Base-by-base conservation (phyloP, 257 asterid genomes). In the Petunia secreta region DNA sequence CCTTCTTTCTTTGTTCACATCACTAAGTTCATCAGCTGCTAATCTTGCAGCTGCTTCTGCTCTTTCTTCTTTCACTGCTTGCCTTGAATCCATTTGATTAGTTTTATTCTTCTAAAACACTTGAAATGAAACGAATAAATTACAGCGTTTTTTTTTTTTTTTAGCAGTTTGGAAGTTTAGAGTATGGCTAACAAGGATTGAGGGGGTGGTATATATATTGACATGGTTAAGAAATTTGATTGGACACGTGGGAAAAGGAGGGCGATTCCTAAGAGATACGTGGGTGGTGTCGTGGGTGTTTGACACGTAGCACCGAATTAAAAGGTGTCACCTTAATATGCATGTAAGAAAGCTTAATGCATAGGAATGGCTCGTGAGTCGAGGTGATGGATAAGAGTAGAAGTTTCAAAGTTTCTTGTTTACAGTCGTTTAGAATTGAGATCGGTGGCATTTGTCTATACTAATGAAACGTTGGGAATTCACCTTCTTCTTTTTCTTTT, bases 1-100 rank as follows among this genome's bases (percentile, higher is more conserved):
- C 4, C 77, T 83, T n/a, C 92, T 87, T 9, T 87, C 93, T 55
- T 74, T 84, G 81, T 88, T 92, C 1, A 75, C 84, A 1, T 90
- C 84, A 46, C 84, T 77, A 37, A 92, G 92, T 87, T 92, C 93
- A 4, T 86, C 91, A n/a, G 91, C 91, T 9, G 93, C 95, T 9
- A 79, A 46, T 79, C 87, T 82, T 0, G 95, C 94, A 0, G 86
- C 97, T 25, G 77, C 87, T 55, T 90, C 92, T 1, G 95, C 92
- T 36, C 82, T 86, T 82, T 93, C 92, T 39, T 87, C 90, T 80
- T 79, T 90, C 14, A 63, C 67, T 54, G 80, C 68, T 41, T 85
- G 84, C 78, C 81, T 88, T 7, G 97, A 82, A 43, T 89, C 88
- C 97, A 92, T 91, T 11, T 25, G 25, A 25, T 25, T 25, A 25